phyloP scores from a whole-genome alignment of 75 land plant genomes.

The Ceratopteris richardii region DNA sequence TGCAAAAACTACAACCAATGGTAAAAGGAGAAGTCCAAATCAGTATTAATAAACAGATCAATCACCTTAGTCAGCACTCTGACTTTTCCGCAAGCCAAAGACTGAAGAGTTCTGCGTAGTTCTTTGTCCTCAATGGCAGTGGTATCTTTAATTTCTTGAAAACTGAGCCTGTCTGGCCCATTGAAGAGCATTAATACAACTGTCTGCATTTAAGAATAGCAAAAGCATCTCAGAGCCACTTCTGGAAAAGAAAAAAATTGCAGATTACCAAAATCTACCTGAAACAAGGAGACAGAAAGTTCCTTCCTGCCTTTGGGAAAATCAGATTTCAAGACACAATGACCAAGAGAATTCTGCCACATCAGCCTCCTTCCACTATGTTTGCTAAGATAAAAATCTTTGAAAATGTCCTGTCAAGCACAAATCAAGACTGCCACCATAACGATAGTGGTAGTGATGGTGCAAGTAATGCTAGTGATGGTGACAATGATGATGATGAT shows the following conservation, averaged over 20 bases:
- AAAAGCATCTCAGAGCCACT: neutral
- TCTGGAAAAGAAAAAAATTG: too few species aligned
- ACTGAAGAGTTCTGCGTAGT: constrained; percentile 91
- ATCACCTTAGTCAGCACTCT: constrained; percentile 95
- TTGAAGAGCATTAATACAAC: constrained; percentile 98
- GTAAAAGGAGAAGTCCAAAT: too few species aligned
- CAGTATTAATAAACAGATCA: neutral
- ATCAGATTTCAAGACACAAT: constrained; percentile 94
- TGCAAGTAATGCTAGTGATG: too few species aligned
- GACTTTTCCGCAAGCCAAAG: constrained; percentile 98
- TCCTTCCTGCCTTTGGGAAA: constrained; percentile 98
- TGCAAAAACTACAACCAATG: too few species aligned
- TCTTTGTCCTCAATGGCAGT: constrained; percentile 98
- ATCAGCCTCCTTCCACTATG: constrained; percentile 95
- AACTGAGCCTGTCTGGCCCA: constrained; percentile 68
- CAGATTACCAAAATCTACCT: constrained; percentile 39
- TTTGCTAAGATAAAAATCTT: constrained; percentile 97
- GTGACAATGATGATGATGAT: too few species aligned
- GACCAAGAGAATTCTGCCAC: constrained; percentile 99
- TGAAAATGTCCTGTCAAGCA: constrained; percentile 83
- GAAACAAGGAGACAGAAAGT: constrained; percentile 94
- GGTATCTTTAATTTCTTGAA: constrained; percentile 94
- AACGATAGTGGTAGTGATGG: too few species aligned
- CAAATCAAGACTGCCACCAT: too few species aligned
- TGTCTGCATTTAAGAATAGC: constrained; percentile 41